phyloP scores from a whole-genome alignment of 495 filamentous ascomycete species.

The Annulohypoxylon stygium region DNA sequence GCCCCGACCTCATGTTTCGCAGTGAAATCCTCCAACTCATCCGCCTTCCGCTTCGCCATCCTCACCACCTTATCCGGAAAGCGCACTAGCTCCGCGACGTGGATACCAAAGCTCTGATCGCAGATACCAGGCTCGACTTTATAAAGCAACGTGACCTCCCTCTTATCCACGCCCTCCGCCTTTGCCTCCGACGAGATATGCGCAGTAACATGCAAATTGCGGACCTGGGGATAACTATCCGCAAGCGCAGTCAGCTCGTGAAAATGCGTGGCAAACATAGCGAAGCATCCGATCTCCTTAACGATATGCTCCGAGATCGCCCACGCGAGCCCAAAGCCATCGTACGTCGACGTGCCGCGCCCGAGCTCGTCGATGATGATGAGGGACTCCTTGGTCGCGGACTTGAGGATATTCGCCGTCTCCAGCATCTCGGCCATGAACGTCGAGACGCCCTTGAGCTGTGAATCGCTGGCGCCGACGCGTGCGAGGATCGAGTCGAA shows the following conservation, averaged over 20 bases:
- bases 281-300: slow-evolving; percentile 91
- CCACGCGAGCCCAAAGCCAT: slow-evolving; percentile 98
- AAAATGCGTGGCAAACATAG: slow-evolving; percentile 98
- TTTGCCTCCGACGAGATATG: slow-evolving; percentile 72
- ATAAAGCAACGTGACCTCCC: slow-evolving; percentile 95
- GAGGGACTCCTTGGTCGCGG: slow-evolving; percentile 89
- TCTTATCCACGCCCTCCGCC: slow-evolving; percentile 62
- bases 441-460: slow-evolving; percentile 97
- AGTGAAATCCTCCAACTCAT: slow-evolving; percentile 97
- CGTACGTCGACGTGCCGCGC: slow-evolving; percentile 96
- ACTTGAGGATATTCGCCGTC: slow-evolving; percentile 98
- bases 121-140: slow-evolving; percentile 95
- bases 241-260: slow-evolving; percentile 94
- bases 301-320: slow-evolving; percentile 98
- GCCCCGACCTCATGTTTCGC: slow-evolving; percentile 72
- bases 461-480: slow-evolving; percentile 94
- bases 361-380: slow-evolving; percentile 99
- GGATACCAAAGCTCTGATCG: slow-evolving; percentile 98
- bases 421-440: slow-evolving; percentile 99
- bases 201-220: slow-evolving; percentile 95
- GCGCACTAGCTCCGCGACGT: slow-evolving; percentile 97
- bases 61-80: slow-evolving; percentile 98
- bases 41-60: slow-evolving; percentile 98
- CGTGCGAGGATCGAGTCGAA: slow-evolving; percentile 98
- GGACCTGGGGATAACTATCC: slow-evolving; percentile 85